Conservation (phyloP, 345 rosid genomes). For the Salix koriyanagi region DNA sequence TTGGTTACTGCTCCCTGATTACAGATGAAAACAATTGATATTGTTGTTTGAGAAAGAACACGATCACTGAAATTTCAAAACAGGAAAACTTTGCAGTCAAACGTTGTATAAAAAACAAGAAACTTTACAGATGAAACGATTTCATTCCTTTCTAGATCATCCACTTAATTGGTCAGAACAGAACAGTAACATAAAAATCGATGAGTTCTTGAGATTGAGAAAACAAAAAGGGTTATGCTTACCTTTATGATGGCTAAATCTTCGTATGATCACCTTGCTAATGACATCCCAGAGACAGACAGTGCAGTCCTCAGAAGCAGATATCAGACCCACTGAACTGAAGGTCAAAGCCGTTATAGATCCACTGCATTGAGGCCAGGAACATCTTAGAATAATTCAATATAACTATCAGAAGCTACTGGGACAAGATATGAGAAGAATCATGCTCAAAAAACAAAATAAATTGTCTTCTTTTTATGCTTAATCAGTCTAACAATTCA, state of each 20-base stretch:
- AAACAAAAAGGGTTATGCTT: background rate
- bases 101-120: background rate
- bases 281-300: slow-evolving; percentile 48
- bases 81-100: background rate
- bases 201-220: background rate
- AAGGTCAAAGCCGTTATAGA: slow-evolving; percentile 44
- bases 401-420: background rate
- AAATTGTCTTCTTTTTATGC: background rate
- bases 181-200: background rate
- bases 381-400: background rate
- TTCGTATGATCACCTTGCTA: slow-evolving; percentile 20
- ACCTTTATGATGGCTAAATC: slow-evolving; percentile 45
- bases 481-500: background rate
- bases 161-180: background rate
- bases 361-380: slow-evolving; percentile 29
- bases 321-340: slow-evolving; percentile 34
- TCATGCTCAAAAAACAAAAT: background rate
- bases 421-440: background rate
- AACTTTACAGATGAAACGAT: background rate
- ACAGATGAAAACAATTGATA: slow-evolving; percentile 2
- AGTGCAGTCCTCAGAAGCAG: slow-evolving; percentile 48
- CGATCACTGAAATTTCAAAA: background rate
- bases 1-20: slow-evolving; percentile 44
- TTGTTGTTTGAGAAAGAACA: background rate
- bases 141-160: background rate